Conservation (phyloP, 164 flowering plant species). For the Aristolochia fimbriata region DNA sequence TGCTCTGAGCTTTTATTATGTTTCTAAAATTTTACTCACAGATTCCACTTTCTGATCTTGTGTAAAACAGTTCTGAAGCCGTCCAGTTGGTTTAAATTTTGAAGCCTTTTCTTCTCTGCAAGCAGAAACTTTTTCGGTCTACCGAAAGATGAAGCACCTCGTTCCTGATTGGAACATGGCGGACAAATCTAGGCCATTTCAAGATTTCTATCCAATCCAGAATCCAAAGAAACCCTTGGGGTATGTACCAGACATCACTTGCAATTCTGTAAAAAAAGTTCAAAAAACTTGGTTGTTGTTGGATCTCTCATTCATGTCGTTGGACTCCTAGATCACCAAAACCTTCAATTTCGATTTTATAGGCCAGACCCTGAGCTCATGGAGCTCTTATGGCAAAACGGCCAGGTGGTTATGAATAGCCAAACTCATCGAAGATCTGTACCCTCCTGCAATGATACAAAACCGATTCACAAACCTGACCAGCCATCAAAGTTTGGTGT, state of each 20-base stretch:
- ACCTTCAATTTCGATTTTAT: conserved; percentile 3
- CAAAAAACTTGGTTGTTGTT: not conserved
- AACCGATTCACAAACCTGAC: conserved; percentile 23
- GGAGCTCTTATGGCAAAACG: conserved; percentile 62
- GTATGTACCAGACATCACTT: conserved; percentile 18
- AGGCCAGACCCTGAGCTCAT: conserved; percentile 42
- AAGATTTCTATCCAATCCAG: conserved; percentile 14
- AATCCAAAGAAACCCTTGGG: conserved; percentile 29
- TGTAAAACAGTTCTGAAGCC: not conserved
- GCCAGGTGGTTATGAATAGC: conserved; percentile 51
- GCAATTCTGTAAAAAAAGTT: not conserved
- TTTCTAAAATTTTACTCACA: not conserved
- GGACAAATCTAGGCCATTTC: conserved; percentile 8
- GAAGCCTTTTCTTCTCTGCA: not conserved
- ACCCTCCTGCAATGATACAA: conserved; percentile 15
- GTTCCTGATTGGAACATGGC: conserved; percentile 43
- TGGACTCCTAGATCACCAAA: too few species aligned
- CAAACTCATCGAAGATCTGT: conserved; percentile 33
- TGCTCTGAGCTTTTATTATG: not conserved
- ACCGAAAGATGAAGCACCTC: conserved; percentile 32
- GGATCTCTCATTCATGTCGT: not conserved
- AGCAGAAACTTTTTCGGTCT: conserved; percentile 2
- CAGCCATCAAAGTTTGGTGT: conserved; percentile 12
- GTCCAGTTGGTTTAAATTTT: not conserved
- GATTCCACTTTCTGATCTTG: not conserved